phyloP scores from a whole-genome alignment of 306 rosid genomes.

The Prunus davidiana region DNA sequence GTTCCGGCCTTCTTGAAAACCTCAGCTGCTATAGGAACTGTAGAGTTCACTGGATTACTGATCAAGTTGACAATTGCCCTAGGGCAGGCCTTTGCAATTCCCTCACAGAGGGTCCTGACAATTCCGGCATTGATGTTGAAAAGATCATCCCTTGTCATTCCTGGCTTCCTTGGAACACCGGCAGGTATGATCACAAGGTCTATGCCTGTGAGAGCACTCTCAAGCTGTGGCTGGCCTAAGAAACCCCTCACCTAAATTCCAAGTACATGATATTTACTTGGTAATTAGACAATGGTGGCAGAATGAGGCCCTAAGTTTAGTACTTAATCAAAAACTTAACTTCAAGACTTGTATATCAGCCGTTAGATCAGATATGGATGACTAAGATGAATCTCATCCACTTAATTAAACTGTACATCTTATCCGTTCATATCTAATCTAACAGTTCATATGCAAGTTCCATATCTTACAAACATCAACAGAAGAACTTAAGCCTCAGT shows the following conservation, averaged over 20 bases:
- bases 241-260: conserved; percentile 74
- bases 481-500: no score
- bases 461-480: not conserved
- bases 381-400: no score
- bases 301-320: not conserved
- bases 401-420: not conserved
- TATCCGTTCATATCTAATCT: not conserved
- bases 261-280: not conserved
- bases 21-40: conserved; percentile 93
- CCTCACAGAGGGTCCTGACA: conserved; percentile 83
- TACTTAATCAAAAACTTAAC: not conserved
- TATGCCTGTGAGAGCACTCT: conserved; percentile 79
- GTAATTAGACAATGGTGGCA: not conserved
- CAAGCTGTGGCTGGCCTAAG: conserved; percentile 82
- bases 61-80: conserved; percentile 89
- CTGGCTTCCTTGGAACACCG: conserved; percentile 94
- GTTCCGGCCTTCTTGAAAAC: conserved; percentile 94
- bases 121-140: conserved; percentile 94
- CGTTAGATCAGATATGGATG: not conserved
- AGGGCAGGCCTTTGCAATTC: conserved; percentile 77
- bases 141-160: conserved; percentile 96
- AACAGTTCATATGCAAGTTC: not conserved
- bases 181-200: conserved; percentile 90
- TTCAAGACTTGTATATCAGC: not conserved
- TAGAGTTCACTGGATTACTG: conserved; percentile 95